Evolutionary conservation across 2,329 filamentous ascomycete genomes (phyloP).

Genomic region (Verticillium alfalfae): DNA sequence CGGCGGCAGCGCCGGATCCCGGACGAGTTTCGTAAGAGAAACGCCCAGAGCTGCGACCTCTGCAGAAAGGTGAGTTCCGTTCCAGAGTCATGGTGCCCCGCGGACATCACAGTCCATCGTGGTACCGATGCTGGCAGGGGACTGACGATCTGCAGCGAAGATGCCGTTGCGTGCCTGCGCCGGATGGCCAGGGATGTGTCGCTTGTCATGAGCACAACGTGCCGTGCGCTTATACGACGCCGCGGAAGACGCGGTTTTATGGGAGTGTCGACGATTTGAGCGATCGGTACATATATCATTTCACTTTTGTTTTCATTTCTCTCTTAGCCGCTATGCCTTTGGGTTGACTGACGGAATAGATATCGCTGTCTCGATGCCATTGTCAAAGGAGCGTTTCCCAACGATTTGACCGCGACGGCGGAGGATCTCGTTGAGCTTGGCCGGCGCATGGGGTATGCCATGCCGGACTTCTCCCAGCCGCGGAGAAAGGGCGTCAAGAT

Average conservation of each 20-base stretch:
- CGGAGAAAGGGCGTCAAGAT: slow-evolving; percentile 9
- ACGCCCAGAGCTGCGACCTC: slow-evolving; percentile 27
- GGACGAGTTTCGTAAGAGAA: slow-evolving; percentile 26
- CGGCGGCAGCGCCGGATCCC: slow-evolving; percentile 25
- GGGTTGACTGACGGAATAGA: slow-evolving; percentile 6
- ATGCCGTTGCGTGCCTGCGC: slow-evolving; percentile 26
- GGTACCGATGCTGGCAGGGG: too few relatives aligned
- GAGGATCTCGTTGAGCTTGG: slow-evolving; percentile 23
- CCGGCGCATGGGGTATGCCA: slow-evolving; percentile 21
- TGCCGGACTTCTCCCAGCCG: slow-evolving; percentile 22
- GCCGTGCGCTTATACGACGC: slow-evolving; percentile 25
- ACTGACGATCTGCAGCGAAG: slow-evolving; percentile 15
- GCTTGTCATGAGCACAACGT: slow-evolving; percentile 24
- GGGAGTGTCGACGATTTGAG: slow-evolving; percentile 29
- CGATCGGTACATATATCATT: slow-evolving; percentile 17
- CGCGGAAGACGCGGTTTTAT: slow-evolving; percentile 29
- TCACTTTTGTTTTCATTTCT: too few relatives aligned
- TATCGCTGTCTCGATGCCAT: slow-evolving; percentile 29
- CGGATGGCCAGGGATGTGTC: slow-evolving; percentile 21
- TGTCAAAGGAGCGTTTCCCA: slow-evolving; percentile 25
- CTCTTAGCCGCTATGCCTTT: too few relatives aligned
- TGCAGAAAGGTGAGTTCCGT: slow-evolving; percentile 21
- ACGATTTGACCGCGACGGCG: slow-evolving; percentile 20
- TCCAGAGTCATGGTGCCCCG: too few relatives aligned
- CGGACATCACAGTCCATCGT: too few relatives aligned